Evolutionary conservation across 106 monocot species (phyloP).

Genomic region (Platanthera guangdongensis): DNA sequence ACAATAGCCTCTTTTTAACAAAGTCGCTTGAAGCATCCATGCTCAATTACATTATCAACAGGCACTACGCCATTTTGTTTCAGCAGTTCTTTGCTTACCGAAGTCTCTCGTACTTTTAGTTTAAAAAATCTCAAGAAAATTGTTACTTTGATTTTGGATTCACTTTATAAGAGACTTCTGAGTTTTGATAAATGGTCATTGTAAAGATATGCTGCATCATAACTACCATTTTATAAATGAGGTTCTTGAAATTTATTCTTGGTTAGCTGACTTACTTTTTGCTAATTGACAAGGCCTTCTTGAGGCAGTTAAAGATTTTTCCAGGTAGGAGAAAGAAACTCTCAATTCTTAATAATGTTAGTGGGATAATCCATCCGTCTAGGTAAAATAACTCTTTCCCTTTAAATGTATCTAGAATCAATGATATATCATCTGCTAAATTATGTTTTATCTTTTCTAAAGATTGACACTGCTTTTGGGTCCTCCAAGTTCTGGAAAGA

Average conservation of each 20-base stretch:
- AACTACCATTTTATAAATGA: neutral
- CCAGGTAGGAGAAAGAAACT: constrained; percentile 70
- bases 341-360: constrained; percentile 74
- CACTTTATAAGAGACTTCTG: neutral
- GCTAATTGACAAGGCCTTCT: constrained; percentile 54
- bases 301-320: constrained; percentile 72
- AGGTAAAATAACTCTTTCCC: constrained; percentile 34
- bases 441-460: constrained; percentile 16
- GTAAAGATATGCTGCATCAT: neutral
- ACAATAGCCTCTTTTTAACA: neutral
- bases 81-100: neutral
- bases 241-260: neutral
- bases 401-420: neutral
- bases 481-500: constrained; percentile 97
- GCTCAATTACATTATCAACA: neutral
- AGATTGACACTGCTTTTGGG: constrained; percentile 98
- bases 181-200: neutral
- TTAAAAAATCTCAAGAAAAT: neutral
- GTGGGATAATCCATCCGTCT: constrained; percentile 79
- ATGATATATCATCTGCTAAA: neutral
- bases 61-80: neutral
- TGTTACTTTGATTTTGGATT: neutral
- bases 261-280: constrained; percentile 18
- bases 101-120: neutral
- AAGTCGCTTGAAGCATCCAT: neutral